Conservation (phyloP, 1,284 basidiomycete species). For the Ustilago tritici region DNA sequence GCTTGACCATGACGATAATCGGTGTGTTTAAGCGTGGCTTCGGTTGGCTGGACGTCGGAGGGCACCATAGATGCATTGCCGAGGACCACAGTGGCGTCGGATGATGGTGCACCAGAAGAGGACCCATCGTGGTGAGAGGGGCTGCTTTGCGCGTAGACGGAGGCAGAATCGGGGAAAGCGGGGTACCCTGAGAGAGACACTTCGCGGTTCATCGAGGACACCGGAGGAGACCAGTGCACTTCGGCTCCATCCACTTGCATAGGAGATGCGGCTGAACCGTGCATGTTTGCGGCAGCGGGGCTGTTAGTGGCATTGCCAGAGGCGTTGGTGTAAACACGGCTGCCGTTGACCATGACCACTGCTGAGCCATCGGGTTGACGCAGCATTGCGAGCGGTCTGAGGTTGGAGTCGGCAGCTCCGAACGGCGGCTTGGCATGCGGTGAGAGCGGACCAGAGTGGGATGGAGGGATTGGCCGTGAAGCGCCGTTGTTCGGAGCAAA, state of each 20-base stretch:
- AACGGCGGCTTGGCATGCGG: constrained; percentile 42
- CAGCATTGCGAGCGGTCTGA: constrained; percentile 38
- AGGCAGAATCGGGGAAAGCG: constrained; percentile 61
- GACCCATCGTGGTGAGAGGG: constrained; percentile 41
- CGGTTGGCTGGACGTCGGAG: constrained; percentile 36
- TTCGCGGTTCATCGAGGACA: constrained; percentile 21
- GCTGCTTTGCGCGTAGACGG: constrained; percentile 46
- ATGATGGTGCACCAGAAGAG: constrained; percentile 23
- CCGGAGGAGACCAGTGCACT: constrained; percentile 46
- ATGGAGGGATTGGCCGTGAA: constrained; percentile 45
- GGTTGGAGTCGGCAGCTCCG: constrained; percentile 46
- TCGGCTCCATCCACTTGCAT: constrained; percentile 50
- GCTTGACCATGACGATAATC: constrained; percentile 28
- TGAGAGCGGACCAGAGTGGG: constrained; percentile 52
- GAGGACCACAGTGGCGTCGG: constrained; percentile 29
- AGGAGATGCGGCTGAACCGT: constrained; percentile 39
- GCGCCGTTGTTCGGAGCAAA: constrained; percentile 11
- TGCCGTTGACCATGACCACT: constrained; percentile 31
- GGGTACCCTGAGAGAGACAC: constrained; percentile 53
- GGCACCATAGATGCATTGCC: constrained; percentile 22
- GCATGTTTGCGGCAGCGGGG: constrained; percentile 3
- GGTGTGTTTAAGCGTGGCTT: constrained; percentile 28
- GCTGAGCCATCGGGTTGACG: constrained; percentile 39
- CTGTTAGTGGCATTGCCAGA: constrained; percentile 5
- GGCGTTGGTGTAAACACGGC: constrained; percentile 5